A percentile compares a stretch with the other conserved stretches of the same genome.
Conservation (phyloP, 192 early-diverging fungal species). For the Backusella morwellensis region DNA sequence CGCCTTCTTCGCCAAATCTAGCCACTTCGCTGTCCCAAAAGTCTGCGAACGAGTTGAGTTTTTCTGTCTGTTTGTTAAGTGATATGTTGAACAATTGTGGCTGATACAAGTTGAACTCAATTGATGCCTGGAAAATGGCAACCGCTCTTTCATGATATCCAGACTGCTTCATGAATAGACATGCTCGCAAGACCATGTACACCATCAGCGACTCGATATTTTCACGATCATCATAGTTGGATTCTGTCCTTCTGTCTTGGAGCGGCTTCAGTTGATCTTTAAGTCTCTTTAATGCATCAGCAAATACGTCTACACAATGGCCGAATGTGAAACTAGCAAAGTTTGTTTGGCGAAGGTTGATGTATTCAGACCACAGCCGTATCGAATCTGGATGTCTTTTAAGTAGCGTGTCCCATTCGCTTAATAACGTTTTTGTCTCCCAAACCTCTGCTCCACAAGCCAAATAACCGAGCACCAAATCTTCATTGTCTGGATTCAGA, state of each 20-base stretch:
- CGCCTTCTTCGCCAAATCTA: constrained; percentile 54
- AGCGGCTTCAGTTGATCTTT: not conserved
- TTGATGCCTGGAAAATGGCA: constrained; percentile 45
- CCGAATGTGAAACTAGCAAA: constrained; percentile 51
- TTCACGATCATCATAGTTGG: constrained; percentile 24
- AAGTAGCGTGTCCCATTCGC: constrained; percentile 53
- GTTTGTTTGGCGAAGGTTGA: constrained; percentile 54
- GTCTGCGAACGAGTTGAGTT: constrained; percentile 39
- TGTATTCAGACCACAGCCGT: constrained; percentile 53
- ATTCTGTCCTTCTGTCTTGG: not conserved
- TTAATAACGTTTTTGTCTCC: constrained; percentile 41
- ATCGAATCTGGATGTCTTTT: constrained; percentile 35
- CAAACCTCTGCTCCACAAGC: constrained; percentile 44
- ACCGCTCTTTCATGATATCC: constrained; percentile 53
- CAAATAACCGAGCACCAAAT: constrained; percentile 44
- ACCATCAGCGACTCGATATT: constrained; percentile 50
- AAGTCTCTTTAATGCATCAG: constrained; percentile 38
- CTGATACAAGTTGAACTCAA: constrained; percentile 49
- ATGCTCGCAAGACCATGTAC: constrained; percentile 44
- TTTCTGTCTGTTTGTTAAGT: constrained; percentile 27
- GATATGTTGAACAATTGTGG: constrained; percentile 18
- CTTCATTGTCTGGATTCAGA: constrained; percentile 45
- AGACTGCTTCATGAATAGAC: constrained; percentile 53
- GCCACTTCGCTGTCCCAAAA: constrained; percentile 57
- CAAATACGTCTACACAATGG: constrained; percentile 41